These are phyloP conservation scores for Trichoderma erinaceum DNA, from an alignment of 495 filamentous ascomycete genomes.

Conservation along the genomic window DNA sequence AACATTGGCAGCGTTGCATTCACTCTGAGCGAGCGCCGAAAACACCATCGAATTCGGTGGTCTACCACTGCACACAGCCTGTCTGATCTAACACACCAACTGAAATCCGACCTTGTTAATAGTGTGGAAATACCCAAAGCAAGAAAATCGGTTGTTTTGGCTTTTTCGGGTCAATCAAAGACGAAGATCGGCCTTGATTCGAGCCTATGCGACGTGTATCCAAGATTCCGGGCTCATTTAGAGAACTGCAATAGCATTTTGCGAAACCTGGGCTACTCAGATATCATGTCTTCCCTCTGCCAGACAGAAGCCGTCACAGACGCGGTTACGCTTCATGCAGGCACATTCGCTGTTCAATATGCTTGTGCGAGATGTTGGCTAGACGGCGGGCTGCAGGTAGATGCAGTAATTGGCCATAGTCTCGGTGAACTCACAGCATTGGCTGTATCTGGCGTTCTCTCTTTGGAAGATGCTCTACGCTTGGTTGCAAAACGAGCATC, in stretches of 20 bases:
- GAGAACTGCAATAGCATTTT: slow-evolving; percentile 31
- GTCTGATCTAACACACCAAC: neutral
- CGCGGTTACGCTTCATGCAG: slow-evolving; percentile 39
- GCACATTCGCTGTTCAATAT: slow-evolving; percentile 45
- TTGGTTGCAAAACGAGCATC: slow-evolving; percentile 39
- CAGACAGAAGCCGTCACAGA: slow-evolving; percentile 33
- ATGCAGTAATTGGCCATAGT: neutral
- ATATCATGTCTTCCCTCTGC: slow-evolving; percentile 48
- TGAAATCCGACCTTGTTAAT: neutral
- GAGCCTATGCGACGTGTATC: neutral
- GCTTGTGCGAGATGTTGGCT: slow-evolving; percentile 44
- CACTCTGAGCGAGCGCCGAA: neutral
- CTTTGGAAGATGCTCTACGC: slow-evolving; percentile 27
- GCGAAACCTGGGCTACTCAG: slow-evolving; percentile 24
- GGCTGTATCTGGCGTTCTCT: slow-evolving; percentile 23
- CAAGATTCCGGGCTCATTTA: slow-evolving; percentile 30
- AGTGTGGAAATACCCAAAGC: neutral
- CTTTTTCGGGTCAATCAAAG: slow-evolving; percentile 9
- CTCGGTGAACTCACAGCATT: slow-evolving; percentile 6
- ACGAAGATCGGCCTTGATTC: neutral
- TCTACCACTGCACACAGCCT: neutral
- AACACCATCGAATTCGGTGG: slow-evolving; percentile 8
- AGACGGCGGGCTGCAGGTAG: slow-evolving; percentile 29
- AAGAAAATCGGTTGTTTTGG: neutral
- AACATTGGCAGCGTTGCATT: neutral